Base-by-base conservation (phyloP, 805 yeast genomes). In the Diddensiella caesifluorescens region DNA sequence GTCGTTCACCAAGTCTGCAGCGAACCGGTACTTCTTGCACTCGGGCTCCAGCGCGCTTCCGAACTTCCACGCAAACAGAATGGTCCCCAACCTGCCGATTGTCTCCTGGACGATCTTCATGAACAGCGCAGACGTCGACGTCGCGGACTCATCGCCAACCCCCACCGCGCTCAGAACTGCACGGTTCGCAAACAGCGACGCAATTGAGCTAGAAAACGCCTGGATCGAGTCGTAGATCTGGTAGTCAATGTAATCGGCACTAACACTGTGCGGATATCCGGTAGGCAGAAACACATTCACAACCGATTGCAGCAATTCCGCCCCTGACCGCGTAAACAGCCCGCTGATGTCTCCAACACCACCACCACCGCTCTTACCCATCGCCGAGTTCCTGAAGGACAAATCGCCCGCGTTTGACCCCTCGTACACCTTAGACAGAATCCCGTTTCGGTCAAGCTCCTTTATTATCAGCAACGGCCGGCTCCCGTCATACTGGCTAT, bases 221-320 rank as follows among this genome's bases (percentile, higher is more conserved):
- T 62, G 67, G 23, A 63, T 44, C 18, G 67, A 61, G 47, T 62
- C 67, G 41, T 48, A 62, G n/a, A 59, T 56, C 48, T 62, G 67
- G 39, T 62, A 62, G 34, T 55, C 54, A 16, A 55, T 45, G 37
- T 62, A 62, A 38, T 62, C 67, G 1, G 55, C 23, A 7, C 47
- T 43, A 22, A 62, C 67, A 29, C 61, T 51, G 30, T 55, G 49
- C 7, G 67, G 67, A 39, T 59, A 62, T 10, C 67, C 67, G 4
- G 64, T 57, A 16, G 67, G 67, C 36, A 62, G 49, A 42, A 62
- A 62, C 29, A 63, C 55, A 29, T 56, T 48, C 13, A 60, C 47
- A 10, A 60, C 44, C 22, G 48, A 36, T 38, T 57, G 61, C 15
- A 51, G 27, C n/a, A 45, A 7, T 28, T 19, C 16, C 13, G 23